Conservation (phyloP, 179 eudicot genomes). For the Amaranthus tricolor region DNA sequence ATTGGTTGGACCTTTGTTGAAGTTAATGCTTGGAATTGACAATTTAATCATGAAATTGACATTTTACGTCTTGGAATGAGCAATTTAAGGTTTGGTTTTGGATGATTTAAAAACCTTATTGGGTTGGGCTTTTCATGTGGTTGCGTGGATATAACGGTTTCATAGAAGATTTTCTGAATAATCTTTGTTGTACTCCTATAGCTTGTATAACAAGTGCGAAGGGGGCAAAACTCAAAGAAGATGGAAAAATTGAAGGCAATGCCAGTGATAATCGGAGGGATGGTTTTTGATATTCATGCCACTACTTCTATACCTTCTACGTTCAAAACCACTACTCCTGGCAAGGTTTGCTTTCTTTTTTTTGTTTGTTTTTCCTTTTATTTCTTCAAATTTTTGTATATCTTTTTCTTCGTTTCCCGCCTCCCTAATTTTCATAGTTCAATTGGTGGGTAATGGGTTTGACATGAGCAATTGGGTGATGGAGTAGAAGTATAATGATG, state of each 20-base stretch:
- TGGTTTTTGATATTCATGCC: slow-evolving; percentile 91
- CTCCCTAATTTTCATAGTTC: too few relatives aligned
- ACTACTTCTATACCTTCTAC: slow-evolving; percentile 54
- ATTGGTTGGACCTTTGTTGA: too few relatives aligned
- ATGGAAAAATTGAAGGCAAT: slow-evolving; percentile 16
- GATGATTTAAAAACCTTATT: too few relatives aligned
- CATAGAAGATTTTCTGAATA: neutral
- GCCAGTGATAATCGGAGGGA: slow-evolving; percentile 82
- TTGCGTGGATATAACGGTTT: too few relatives aligned
- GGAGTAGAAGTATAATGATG: too few relatives aligned
- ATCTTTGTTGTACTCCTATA: neutral
- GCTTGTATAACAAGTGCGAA: neutral
- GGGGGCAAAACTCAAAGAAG: neutral
- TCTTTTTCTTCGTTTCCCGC: neutral
- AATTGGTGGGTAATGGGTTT: too few relatives aligned
- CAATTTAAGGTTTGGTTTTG: too few relatives aligned
- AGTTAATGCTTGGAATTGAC: too few relatives aligned
- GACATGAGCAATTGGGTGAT: too few relatives aligned
- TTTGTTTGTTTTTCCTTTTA: neutral
- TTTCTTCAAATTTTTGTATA: neutral
- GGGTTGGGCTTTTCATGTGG: too few relatives aligned
- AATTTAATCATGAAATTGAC: too few relatives aligned
- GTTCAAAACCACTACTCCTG: slow-evolving; percentile 75
- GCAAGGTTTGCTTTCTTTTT: slow-evolving; percentile 27
- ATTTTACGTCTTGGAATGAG: too few relatives aligned